These are phyloP conservation scores for Coelastrella sp. DNA, from an alignment of 139 green algal species.

Conservation along the genomic window DNA sequence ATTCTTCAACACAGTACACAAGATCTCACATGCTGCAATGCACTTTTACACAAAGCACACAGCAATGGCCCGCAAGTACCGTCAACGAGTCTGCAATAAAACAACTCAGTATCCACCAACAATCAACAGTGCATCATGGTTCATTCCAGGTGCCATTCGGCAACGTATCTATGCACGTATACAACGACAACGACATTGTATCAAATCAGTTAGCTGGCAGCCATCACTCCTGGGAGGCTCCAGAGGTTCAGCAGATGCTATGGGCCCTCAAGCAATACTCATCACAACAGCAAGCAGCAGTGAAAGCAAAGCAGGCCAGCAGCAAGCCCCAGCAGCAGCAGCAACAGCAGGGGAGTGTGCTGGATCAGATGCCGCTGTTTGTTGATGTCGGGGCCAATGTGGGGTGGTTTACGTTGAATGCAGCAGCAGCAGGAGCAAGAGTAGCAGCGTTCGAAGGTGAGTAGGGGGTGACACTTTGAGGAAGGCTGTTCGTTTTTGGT, in stretches of 20 bases:
- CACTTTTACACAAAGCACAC: too few relatives aligned
- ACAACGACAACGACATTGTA: conserved; percentile 36
- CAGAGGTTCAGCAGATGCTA: conserved; percentile 30
- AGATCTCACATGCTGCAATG: too few relatives aligned
- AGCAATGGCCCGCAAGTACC: too few relatives aligned
- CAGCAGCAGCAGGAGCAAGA: conserved; percentile 32
- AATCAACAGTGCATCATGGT: background rate
- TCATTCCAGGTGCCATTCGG: background rate
- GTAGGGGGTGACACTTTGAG: background rate
- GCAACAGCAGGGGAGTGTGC: background rate
- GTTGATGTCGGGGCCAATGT: conserved; percentile 32
- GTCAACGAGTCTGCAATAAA: too few relatives aligned
- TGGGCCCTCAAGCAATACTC: conserved; percentile 20
- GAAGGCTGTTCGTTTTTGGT: too few relatives aligned
- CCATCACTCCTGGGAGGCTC: conserved; percentile 11
- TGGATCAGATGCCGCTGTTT: background rate
- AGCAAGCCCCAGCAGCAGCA: conserved; percentile 12
- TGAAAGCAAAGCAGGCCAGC: background rate
- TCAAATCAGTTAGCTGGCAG: background rate
- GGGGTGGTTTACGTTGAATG: conserved; percentile 48
- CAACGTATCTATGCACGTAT: conserved; percentile 18
- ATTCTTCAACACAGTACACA: too few relatives aligned
- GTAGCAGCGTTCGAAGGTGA: conserved; percentile 52
- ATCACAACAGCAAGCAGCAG: conserved; percentile 3
- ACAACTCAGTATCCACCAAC: background rate